These are phyloP conservation scores for Gremmenia infestans DNA, from an alignment of 2,329 filamentous ascomycete species.

Conservation along the genomic window DNA sequence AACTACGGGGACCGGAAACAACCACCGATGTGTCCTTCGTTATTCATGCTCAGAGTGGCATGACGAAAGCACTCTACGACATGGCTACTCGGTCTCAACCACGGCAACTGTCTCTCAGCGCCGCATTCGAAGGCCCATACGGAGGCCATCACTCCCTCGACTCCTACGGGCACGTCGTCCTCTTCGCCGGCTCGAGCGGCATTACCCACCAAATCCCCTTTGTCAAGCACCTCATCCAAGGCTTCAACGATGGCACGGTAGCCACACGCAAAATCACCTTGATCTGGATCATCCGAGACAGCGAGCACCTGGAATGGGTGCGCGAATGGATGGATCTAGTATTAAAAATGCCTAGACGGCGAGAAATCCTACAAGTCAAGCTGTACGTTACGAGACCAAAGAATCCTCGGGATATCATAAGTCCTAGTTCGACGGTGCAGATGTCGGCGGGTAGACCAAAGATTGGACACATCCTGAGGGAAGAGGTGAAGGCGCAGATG, in stretches of 20 bases:
- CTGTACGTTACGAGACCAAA: conserved; percentile 88
- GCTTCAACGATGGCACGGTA: conserved; percentile 64
- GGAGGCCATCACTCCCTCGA: conserved; percentile 76
- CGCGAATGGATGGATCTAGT: conserved; percentile 76
- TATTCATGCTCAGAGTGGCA: conserved; percentile 80
- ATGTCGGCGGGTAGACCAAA: conserved; percentile 91
- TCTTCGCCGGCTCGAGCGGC: conserved; percentile 88
- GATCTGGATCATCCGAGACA: conserved; percentile 89
- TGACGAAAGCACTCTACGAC: conserved; percentile 78
- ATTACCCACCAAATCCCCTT: conserved; percentile 95
- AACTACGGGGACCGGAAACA: conserved; percentile 26
- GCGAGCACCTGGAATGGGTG: conserved; percentile 89
- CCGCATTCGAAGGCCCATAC: conserved; percentile 87
- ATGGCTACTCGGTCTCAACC: conserved; percentile 46
- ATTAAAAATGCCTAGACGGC: conserved; percentile 71
- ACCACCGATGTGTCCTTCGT: conserved; percentile 67
- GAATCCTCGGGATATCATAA: conserved; percentile 70
- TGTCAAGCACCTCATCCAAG: conserved; percentile 68
- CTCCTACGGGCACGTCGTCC: conserved; percentile 86
- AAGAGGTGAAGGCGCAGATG: conserved; percentile 75
- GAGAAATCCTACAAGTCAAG: conserved; percentile 78
- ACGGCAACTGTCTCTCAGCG: conserved; percentile 32
- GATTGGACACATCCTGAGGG: conserved; percentile 69
- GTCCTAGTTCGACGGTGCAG: conserved; percentile 73
- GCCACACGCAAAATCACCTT: conserved; percentile 78